phyloP scores from a whole-genome alignment of 2,329 filamentous ascomycete species.

The Chaetomiaceae sp. region DNA sequence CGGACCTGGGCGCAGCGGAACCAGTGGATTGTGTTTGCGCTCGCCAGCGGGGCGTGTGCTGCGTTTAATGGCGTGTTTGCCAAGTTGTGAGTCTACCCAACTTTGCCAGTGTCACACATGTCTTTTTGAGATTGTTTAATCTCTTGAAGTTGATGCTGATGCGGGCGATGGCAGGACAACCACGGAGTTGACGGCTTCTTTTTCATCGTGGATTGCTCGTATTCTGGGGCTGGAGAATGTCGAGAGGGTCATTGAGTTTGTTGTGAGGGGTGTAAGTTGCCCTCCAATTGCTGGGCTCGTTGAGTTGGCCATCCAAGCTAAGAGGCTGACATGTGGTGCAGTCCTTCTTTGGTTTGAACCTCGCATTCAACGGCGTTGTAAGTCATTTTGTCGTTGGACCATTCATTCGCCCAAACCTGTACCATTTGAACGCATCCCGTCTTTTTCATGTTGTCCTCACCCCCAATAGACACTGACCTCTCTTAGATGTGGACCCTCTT shows the following conservation, averaged over 20 bases:
- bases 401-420: too few species aligned
- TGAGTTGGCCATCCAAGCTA: too few species aligned
- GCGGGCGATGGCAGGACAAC: conserved; percentile 43
- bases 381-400: conserved; percentile 32
- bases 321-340: conserved; percentile 31
- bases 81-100: conserved; percentile 58
- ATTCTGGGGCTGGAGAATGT: conserved; percentile 40
- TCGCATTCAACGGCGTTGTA: conserved; percentile 68
- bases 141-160: background rate
- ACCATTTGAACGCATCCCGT: too few species aligned
- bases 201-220: conserved; percentile 43
- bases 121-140: background rate
- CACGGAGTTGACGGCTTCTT: conserved; percentile 48
- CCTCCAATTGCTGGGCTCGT: too few species aligned
- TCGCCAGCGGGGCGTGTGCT: conserved; percentile 72
- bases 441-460: too few species aligned
- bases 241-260: conserved; percentile 43
- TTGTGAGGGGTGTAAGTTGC: conserved; percentile 46
- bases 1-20: conserved; percentile 31
- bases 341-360: conserved; percentile 71
- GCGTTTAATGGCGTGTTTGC: conserved; percentile 81
- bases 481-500: conserved; percentile 75
- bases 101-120: too few species aligned
- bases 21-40: conserved; percentile 64
- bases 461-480: conserved; percentile 4